Base-by-base conservation (phyloP, 1,139 yeast species). In the Meyerozyma guilliermondii region DNA sequence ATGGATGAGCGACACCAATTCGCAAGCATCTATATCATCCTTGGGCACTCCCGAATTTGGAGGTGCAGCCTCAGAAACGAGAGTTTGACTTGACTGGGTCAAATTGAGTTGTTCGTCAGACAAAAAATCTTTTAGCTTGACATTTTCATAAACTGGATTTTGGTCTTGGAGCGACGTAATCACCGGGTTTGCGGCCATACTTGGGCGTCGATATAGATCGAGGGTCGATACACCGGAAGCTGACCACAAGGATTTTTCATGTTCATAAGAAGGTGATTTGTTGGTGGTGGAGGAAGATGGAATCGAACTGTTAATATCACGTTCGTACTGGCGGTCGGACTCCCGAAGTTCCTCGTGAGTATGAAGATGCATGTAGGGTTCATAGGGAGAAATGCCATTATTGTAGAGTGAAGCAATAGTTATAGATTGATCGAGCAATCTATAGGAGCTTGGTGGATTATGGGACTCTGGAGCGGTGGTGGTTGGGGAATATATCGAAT, bases 361-460 rank as follows among this genome's bases (percentile, higher is more conserved):
- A 51, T 68, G 74, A 24, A 65, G 51, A 29, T 54, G 63, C 17
- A 68, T 39, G 45, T 66, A 71, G 1, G 66, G 65, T 37, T 56
- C 54, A 48, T 71, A 71, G n/a, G 49, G 49, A 10, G 47, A 46
- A 33, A 52, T 53, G 2, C 73, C 74, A 43, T 65, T 56, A 41
- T 58, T 54, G 50, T 69, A 71, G 13, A 70, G 55, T 5, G 68
- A 61, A 2, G 76, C 74, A 35, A 70, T 63, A 2, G 76, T 67
- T 9, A 71, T 64, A 18, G 74, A 68, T 41, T 71, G 76, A 48
- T 71, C 76, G 36, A 71, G 50, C 17, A 71, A 52, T 39, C 62
- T 56, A 43, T 50, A 52, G 3, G 42, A 31, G 13, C 27, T 24
- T 7, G 49, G 24, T 18, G 39, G 29, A 13, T 5, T 24, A 44